Percentiles rank a stretch among this genome's conserved stretches.
phyloP scores from a whole-genome alignment of 2,329 filamentous ascomycete genomes.

The Verruconis gallopava region DNA sequence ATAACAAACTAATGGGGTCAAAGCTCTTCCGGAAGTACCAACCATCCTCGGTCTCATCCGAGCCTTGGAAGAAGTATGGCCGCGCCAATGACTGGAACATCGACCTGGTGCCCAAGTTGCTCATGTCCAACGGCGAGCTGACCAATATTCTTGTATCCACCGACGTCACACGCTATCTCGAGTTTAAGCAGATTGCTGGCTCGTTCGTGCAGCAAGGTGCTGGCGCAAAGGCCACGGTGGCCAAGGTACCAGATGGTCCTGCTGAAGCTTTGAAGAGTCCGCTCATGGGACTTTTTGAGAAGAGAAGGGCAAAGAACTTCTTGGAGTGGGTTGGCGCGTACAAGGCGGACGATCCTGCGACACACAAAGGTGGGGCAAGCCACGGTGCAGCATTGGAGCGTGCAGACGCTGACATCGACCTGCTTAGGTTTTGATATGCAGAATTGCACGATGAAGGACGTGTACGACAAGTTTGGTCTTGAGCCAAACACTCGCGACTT shows the following conservation, averaged over 20 bases:
- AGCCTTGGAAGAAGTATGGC: conserved; percentile 98
- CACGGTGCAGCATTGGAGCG: background rate
- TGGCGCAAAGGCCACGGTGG: conserved; percentile 74
- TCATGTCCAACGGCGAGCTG: conserved; percentile 97
- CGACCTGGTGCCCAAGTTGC: conserved; percentile 92
- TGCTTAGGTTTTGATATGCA: conserved; percentile 60
- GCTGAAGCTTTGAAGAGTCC: conserved; percentile 77
- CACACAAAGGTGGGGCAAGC: conserved; percentile 68
- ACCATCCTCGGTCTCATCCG: conserved; percentile 63
- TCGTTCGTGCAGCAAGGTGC: conserved; percentile 89
- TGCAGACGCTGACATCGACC: conserved; percentile 1
- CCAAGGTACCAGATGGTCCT: conserved; percentile 92
- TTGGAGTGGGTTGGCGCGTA: conserved; percentile 90
- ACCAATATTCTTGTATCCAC: conserved; percentile 98
- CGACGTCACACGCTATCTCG: conserved; percentile 47
- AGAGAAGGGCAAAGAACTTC: conserved; percentile 92
- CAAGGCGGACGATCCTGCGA: conserved; percentile 64
- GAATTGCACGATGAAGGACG: conserved; percentile 85
- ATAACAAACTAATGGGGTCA: background rate
- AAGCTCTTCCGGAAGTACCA: conserved; percentile 96
- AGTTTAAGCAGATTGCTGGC: conserved; percentile 61
- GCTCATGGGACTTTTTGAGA: conserved; percentile 95
- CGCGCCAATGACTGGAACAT: conserved; percentile 98
- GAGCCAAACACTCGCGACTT: conserved; percentile 86
- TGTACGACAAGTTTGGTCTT: conserved; percentile 95